Evolutionary conservation across 306 rosid species (phyloP).

Genomic region (Aeschynomene evenia): DNA sequence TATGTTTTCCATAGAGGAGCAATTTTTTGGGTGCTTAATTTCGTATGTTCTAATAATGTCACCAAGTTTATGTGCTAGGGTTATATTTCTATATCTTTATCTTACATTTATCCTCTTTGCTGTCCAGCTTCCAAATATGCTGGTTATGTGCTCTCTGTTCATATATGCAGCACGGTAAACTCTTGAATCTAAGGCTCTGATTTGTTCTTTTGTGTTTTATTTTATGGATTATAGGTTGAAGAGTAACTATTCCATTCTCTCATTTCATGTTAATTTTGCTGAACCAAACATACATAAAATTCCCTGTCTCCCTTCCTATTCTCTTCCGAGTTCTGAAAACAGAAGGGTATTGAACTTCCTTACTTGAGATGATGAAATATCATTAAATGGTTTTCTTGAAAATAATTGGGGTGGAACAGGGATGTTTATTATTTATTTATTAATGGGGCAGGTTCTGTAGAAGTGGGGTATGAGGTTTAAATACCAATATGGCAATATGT

Average conservation of each 20-base stretch:
- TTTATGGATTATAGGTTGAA: constrained; percentile 6
- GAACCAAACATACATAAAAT: background rate
- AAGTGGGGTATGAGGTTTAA: too few relatives aligned
- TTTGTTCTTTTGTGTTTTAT: constrained; percentile 11
- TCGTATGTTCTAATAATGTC: constrained; percentile 6
- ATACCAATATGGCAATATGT: too few relatives aligned
- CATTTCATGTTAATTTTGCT: constrained; percentile 3
- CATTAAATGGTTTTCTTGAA: background rate
- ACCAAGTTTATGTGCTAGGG: constrained; percentile 1
- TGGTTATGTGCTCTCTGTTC: constrained; percentile 84
- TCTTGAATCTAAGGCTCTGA: constrained; percentile 14
- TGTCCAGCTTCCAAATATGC: constrained; percentile 94
- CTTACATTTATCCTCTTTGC: constrained; percentile 21
- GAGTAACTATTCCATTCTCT: background rate
- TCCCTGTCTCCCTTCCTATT: background rate
- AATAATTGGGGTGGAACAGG: background rate
- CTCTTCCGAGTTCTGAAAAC: background rate
- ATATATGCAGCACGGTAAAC: constrained; percentile 92
- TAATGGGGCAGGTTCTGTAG: too few relatives aligned
- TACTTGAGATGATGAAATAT: background rate
- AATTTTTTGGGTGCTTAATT: background rate
- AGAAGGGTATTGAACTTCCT: background rate
- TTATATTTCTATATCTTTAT: background rate
- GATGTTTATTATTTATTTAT: too few relatives aligned
- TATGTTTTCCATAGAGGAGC: background rate